Conservation (phyloP, 2,329 filamentous ascomycete genomes). For the Plenodomus tracheiphilus region DNA sequence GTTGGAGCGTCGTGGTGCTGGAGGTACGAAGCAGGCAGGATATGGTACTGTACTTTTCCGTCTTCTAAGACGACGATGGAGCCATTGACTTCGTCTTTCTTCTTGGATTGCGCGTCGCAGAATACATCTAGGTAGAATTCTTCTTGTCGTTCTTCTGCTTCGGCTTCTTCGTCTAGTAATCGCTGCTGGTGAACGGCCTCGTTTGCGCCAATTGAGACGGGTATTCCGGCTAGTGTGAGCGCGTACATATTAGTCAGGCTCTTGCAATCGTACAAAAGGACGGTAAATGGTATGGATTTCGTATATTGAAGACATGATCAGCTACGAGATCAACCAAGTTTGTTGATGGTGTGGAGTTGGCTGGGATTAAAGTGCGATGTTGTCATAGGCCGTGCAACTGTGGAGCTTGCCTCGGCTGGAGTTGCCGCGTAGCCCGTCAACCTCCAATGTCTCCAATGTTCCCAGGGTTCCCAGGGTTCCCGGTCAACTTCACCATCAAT, state of each 20-base stretch:
- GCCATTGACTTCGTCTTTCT: constrained; percentile 47
- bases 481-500: neutral
- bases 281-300: neutral
- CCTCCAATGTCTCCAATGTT: neutral
- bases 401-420: constrained; percentile 14
- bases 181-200: constrained; percentile 55
- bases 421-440: constrained; percentile 2
- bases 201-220: constrained; percentile 53
- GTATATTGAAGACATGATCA: constrained; percentile 7
- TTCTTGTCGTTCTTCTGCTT: constrained; percentile 52
- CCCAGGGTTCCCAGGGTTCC: neutral
- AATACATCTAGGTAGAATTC: constrained; percentile 56
- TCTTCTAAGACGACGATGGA: constrained; percentile 50
- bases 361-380: constrained; percentile 23
- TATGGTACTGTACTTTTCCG: constrained; percentile 53
- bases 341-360: constrained; percentile 11
- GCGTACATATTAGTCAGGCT: constrained; percentile 27
- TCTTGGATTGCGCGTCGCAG: constrained; percentile 45
- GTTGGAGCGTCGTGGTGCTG: too few relatives aligned
- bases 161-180: constrained; percentile 52
- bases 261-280: neutral
- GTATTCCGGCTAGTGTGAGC: constrained; percentile 47
- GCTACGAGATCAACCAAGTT: neutral
- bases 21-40: too few relatives aligned
- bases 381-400: constrained; percentile 25